Percentiles rank a stretch among this genome's conserved stretches.
phyloP scores from a whole-genome alignment of 495 filamentous ascomycete species.

The Xylaria grammica region DNA sequence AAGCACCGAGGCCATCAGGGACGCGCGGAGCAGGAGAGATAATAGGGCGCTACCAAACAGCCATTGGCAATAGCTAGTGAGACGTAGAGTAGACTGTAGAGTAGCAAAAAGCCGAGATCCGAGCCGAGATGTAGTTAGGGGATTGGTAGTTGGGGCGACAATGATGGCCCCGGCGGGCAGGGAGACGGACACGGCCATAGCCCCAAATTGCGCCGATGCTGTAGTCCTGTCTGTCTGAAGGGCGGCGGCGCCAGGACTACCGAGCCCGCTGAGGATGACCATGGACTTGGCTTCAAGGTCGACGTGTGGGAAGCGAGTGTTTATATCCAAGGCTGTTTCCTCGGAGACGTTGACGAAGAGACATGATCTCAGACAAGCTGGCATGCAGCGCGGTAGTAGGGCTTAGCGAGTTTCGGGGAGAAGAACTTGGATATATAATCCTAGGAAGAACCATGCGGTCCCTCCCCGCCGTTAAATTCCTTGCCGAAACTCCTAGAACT shows the following conservation, averaged over 20 bases:
- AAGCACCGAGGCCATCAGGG: conserved; percentile 29
- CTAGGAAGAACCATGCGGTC: no score
- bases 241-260: not conserved
- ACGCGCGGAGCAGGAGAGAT: conserved; percentile 33
- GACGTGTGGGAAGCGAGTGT: not conserved
- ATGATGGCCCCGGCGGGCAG: conserved; percentile 28
- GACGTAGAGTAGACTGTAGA: not conserved
- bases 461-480: no score
- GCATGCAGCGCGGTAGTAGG: not conserved
- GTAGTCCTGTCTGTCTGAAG: not conserved
- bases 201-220: not conserved
- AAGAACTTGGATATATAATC: conserved; percentile 3
- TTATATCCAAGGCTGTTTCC: not conserved
- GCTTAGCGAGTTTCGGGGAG: not conserved
- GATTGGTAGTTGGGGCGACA: conserved; percentile 27
- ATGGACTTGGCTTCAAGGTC: not conserved
- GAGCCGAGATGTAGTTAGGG: not conserved
- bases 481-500: not conserved
- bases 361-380: conserved; percentile 4
- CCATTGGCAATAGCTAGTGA: conserved; percentile 40
- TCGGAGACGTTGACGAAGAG: not conserved
- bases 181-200: not conserved
- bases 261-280: not conserved
- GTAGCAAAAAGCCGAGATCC: not conserved
- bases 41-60: conserved; percentile 29